Conservation (phyloP, 2,329 filamentous ascomycete genomes). For the Pestalotiopsis sp. region DNA sequence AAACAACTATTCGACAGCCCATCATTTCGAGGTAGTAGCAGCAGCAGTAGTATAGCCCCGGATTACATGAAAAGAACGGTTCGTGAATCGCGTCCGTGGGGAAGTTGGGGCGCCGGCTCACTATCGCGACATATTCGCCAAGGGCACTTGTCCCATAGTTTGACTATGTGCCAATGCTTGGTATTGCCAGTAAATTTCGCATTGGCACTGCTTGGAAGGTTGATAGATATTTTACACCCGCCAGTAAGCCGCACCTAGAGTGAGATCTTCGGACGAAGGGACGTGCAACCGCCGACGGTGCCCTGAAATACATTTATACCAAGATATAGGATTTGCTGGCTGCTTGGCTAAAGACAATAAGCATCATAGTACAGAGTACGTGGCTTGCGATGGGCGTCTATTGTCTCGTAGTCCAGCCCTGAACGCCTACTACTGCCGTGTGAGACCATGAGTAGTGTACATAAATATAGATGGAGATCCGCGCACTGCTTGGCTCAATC, state of each 20-base stretch:
- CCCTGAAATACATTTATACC: neutral
- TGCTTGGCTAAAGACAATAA: neutral
- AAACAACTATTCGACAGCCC: neutral
- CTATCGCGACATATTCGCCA: constrained; percentile 2
- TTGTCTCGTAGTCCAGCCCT: neutral
- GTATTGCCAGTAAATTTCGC: constrained; percentile 6
- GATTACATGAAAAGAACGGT: neutral
- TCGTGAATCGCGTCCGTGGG: neutral
- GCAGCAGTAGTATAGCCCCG: neutral
- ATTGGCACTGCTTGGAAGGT: constrained; percentile 4
- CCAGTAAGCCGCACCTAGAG: neutral
- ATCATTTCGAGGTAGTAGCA: neutral
- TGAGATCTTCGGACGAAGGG: constrained; percentile 6
- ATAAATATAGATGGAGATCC: neutral
- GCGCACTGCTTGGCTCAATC: neutral
- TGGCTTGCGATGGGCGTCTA: neutral
- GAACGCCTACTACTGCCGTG: neutral
- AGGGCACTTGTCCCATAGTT: neutral
- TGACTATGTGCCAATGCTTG: constrained; percentile 10
- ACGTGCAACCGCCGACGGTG: neutral
- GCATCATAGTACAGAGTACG: neutral
- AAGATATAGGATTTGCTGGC: neutral
- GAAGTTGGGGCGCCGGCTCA: neutral
- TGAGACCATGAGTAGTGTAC: neutral
- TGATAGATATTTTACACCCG: neutral